Percentiles rank a stretch among this genome's conserved stretches.
phyloP scores from a whole-genome alignment of 129 eudicot genomes.

The Centaurea solstitialis region DNA sequence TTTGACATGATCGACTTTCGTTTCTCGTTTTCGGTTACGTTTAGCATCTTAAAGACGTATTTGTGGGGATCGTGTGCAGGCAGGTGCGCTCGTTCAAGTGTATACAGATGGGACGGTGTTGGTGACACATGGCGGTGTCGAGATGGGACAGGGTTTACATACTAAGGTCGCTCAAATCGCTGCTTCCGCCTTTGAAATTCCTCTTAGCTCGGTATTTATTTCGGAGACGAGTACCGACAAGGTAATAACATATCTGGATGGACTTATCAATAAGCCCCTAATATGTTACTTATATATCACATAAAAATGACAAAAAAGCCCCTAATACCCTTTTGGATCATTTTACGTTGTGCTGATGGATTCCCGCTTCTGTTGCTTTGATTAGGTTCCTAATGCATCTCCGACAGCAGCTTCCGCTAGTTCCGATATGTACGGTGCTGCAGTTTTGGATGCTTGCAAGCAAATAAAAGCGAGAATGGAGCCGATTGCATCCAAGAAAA shows the following conservation, averaged over 20 bases:
- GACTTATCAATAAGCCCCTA: background rate
- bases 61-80: slow-evolving; percentile 45
- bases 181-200: slow-evolving; percentile 85
- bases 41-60: background rate
- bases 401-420: slow-evolving; percentile 99
- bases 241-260: slow-evolving; percentile 35
- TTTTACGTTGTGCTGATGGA: background rate
- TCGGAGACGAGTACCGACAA: slow-evolving; percentile 99
- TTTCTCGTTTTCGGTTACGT: background rate
- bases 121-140: slow-evolving; percentile 99
- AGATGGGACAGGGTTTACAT: slow-evolving; percentile 99
- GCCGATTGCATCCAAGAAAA: slow-evolving; percentile 56
- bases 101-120: slow-evolving; percentile 97
- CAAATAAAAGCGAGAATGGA: slow-evolving; percentile 95
- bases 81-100: slow-evolving; percentile 96
- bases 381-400: slow-evolving; percentile 94
- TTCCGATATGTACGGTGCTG: slow-evolving; percentile 97
- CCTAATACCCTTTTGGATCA: too few relatives aligned
- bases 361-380: background rate
- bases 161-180: slow-evolving; percentile 97
- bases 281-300: too few relatives aligned
- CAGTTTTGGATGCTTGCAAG: slow-evolving; percentile 93
- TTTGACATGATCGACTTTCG: background rate
- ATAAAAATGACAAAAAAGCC: too few relatives aligned
- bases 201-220: slow-evolving; percentile 85